Base-by-base conservation (phyloP, 768 basidiomycete species). In the Daedalea quercina region DNA sequence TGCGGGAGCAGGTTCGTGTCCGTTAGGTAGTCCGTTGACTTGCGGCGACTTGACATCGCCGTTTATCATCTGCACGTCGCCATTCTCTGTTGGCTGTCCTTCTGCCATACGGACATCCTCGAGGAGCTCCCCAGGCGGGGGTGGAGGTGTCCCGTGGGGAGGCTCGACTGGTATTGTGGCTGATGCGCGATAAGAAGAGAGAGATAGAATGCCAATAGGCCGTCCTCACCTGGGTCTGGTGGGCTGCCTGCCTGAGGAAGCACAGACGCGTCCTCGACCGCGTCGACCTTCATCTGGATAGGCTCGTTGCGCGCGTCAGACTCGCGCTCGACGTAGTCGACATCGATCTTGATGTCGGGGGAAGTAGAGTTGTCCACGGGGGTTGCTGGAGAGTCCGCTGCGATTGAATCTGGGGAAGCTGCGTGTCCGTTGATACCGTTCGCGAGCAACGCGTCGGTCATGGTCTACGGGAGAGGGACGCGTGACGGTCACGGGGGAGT, bases 401-500 rank as follows among this genome's bases (percentile, higher is more conserved):
- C 52, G 67, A 74, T 54, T 62, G 68, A 63, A 73, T 64, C 76
- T 35, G 63, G 61, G 35, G 47, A 58, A 54, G 51, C 57, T 48
- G 54, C 56, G 46, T 55, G 52, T 54, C 59, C 64, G 57, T 60
- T 60, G 55, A 60, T 41, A 34, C 34, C 9, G 37, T 62, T 53
- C 59, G 65, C 55, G 60, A 44, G 50, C 53, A 45, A 47, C 77
- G 77, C 77, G 78, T 75, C 72, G 75, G 76, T 77, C 84, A 85
- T 85, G 74, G 74, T 75, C 31, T 48, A 37, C 50, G 51, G 49
- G 50, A 23, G 50, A 55, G 51, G 72, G 74, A 73, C 73, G 78
- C 76, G 85, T 86, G 83, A 87, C 84, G 61, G 85, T 87, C 82
- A 85, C 83, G 63, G 76, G 37, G 55, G 55, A 49, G 62, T 62